phyloP scores from a whole-genome alignment of 768 basidiomycete species.

The Mrakia frigida region DNA sequence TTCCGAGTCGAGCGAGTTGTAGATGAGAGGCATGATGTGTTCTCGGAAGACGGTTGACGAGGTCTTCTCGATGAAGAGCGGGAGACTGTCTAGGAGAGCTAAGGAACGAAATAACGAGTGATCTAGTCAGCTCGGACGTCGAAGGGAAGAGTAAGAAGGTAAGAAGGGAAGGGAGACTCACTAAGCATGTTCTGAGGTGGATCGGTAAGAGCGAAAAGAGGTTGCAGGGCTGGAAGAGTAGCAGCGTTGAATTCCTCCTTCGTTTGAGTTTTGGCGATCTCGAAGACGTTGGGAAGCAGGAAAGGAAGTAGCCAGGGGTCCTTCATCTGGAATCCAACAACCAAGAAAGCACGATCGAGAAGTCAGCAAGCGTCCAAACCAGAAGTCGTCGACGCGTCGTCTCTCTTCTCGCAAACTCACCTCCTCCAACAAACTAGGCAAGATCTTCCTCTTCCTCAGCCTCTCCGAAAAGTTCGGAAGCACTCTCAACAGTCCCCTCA shows the following conservation, averaged over 20 bases:
- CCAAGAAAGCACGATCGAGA: constrained; percentile 4
- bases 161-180: constrained; percentile 24
- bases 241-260: constrained; percentile 70
- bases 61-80: constrained; percentile 81
- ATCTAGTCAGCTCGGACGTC: neutral
- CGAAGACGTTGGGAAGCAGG: constrained; percentile 91
- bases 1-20: constrained; percentile 93
- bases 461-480: constrained; percentile 70
- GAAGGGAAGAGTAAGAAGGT: neutral
- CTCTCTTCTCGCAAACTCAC: too few species aligned
- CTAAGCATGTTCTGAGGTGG: constrained; percentile 95
- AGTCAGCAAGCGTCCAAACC: neutral
- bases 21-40: constrained; percentile 91
- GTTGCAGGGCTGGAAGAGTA: constrained; percentile 82
- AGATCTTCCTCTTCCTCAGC: constrained; percentile 75
- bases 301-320: constrained; percentile 88
- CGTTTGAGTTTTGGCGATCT: constrained; percentile 71
- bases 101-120: neutral
- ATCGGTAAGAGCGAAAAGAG: constrained; percentile 82
- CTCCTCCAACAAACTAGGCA: constrained; percentile 90
- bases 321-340: constrained; percentile 51
- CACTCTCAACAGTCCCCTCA: constrained; percentile 67
- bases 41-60: constrained; percentile 79
- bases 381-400: too few species aligned
- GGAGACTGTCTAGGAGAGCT: constrained; percentile 77